Evolutionary conservation across 441 rosid species (phyloP).

Genomic region (Gossypium trilobum): DNA sequence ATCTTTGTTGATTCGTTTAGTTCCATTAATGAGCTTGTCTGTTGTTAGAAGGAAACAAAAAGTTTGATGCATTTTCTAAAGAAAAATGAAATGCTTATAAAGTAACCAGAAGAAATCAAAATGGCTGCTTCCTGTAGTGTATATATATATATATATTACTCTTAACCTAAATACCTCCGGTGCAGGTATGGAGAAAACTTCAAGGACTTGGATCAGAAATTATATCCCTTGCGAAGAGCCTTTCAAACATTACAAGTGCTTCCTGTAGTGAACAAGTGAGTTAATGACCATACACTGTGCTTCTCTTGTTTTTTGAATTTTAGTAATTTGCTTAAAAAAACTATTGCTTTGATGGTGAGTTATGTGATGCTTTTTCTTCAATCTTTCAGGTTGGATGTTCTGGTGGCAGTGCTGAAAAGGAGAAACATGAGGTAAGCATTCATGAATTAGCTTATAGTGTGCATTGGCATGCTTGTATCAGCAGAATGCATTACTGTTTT

Average conservation of each 20-base stretch:
- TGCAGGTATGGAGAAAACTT: conserved; percentile 73
- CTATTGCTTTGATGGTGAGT: background rate
- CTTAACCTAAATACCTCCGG: conserved; percentile 15
- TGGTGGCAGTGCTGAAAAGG: conserved; percentile 15
- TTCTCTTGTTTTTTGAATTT: background rate
- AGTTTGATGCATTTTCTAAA: background rate
- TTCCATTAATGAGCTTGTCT: background rate
- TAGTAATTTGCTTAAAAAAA: background rate
- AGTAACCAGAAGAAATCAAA: background rate
- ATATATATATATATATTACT: background rate
- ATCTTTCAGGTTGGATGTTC: conserved; percentile 25
- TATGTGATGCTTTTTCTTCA: background rate
- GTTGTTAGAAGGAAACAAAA: background rate
- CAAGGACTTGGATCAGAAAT: conserved; percentile 59
- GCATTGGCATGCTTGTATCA: background rate
- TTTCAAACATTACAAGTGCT: conserved; percentile 46
- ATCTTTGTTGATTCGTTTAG: background rate
- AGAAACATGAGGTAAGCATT: conserved; percentile 27
- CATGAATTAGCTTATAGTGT: background rate
- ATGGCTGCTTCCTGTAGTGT: background rate
- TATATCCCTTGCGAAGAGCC: conserved; percentile 55
- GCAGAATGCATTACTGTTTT: background rate
- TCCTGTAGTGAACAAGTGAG: conserved; percentile 53
- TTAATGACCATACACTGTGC: conserved; percentile 1
- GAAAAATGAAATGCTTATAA: background rate